Evolutionary conservation across 192 early-diverging fungal species (phyloP).

Genomic region (Phycomyces nitens): DNA sequence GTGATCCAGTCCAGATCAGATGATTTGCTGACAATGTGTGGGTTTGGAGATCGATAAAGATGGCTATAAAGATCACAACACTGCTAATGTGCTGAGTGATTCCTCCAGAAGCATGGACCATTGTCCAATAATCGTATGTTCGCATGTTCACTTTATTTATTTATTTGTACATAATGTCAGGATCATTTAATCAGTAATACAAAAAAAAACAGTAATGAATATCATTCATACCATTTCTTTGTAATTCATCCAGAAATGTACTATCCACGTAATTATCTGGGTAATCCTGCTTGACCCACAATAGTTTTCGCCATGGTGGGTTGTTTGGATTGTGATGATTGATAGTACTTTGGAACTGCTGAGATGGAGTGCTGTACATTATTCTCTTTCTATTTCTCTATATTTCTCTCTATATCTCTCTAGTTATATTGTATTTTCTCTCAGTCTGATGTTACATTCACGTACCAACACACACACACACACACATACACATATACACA

Average conservation of each 20-base stretch:
- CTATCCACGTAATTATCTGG: constrained; percentile 91
- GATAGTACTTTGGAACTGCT: constrained; percentile 16
- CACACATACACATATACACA: no score
- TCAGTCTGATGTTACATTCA: no score
- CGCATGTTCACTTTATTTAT: constrained; percentile 69
- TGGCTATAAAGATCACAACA: constrained; percentile 83
- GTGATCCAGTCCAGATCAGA: constrained; percentile 56
- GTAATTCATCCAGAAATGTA: constrained; percentile 82
- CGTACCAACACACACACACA: no score
- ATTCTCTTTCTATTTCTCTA: background rate
- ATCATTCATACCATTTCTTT: constrained; percentile 70
- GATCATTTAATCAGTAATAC: background rate
- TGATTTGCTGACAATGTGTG: constrained; percentile 50
- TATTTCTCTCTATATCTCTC: background rate
- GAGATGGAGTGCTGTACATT: constrained; percentile 6
- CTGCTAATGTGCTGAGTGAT: constrained; percentile 85
- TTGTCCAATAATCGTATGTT: constrained; percentile 76
- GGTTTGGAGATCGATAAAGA: constrained; percentile 76
- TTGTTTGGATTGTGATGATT: constrained; percentile 24
- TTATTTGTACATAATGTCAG: constrained; percentile 17
- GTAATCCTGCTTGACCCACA: constrained; percentile 86
- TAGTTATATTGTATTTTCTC: no score
- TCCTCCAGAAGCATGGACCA: constrained; percentile 69
- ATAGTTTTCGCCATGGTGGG: constrained; percentile 69
- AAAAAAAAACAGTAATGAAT: constrained; percentile 6